phyloP scores from a whole-genome alignment of 345 rosid genomes.

The Ceriops decandra region DNA sequence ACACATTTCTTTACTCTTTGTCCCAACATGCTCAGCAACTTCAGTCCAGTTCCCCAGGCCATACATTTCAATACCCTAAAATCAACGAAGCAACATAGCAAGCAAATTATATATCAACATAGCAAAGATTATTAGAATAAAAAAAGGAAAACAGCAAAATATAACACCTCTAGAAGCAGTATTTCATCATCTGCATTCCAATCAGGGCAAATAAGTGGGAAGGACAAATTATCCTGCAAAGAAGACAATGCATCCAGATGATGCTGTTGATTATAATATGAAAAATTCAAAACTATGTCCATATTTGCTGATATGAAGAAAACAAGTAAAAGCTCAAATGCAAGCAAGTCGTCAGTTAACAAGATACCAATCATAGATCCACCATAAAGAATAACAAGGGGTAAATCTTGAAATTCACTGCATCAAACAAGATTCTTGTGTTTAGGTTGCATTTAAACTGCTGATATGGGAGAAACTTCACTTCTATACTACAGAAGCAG shows the following conservation, averaged over 20 bases:
- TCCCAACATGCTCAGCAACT: conserved; percentile 96
- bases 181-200: conserved; percentile 99
- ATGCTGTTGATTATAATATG: conserved; percentile 1
- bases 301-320: not conserved
- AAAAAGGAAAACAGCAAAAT: not conserved
- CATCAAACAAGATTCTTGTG: not conserved
- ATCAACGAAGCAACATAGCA: conserved; percentile 6
- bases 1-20: conserved; percentile 86
- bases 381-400: too few species aligned
- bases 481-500: not conserved
- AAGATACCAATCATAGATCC: too few species aligned
- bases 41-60: conserved; percentile 97
- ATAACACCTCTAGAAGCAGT: conserved; percentile 82
- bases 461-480: not conserved
- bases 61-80: conserved; percentile 95
- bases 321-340: not conserved
- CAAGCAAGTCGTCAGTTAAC: too few species aligned
- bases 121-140: not conserved
- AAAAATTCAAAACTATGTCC: not conserved
- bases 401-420: not conserved
- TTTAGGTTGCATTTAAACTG: not conserved
- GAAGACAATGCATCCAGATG: conserved; percentile 11
- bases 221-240: conserved; percentile 77
- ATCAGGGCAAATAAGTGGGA: conserved; percentile 82
- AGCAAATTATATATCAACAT: not conserved